These are phyloP conservation scores for Ophiobolus disseminans DNA, from an alignment of 2,329 filamentous ascomycete species.

Conservation along the genomic window DNA sequence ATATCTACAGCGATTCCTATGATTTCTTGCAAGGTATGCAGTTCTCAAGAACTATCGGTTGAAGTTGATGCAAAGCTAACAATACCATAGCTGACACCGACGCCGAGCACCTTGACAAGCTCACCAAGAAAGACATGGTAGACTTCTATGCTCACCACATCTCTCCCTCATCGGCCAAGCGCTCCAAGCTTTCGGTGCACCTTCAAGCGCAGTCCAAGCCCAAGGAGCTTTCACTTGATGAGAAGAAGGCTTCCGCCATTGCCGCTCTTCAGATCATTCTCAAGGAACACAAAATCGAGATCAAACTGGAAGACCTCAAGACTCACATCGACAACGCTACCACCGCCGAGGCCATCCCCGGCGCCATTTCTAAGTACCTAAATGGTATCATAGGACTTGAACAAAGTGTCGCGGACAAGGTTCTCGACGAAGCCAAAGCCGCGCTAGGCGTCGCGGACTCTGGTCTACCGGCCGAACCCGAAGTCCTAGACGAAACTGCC, in stretches of 20 bases:
- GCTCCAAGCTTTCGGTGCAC: conserved; percentile 87
- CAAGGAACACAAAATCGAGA: conserved; percentile 54
- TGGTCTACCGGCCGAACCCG: conserved; percentile 50
- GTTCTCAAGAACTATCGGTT: neutral
- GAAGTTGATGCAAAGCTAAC: conserved; percentile 7
- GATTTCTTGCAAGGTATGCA: conserved; percentile 84
- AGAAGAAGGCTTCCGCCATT: conserved; percentile 52
- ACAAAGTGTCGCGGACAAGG: conserved; percentile 56
- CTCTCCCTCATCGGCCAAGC: conserved; percentile 71
- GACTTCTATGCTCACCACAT: conserved; percentile 81
- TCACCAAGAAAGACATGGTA: conserved; percentile 81
- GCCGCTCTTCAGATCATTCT: conserved; percentile 54
- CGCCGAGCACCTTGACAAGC: conserved; percentile 72
- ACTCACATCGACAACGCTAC: conserved; percentile 55
- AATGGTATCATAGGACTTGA: conserved; percentile 54
- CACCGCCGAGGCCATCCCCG: conserved; percentile 57
- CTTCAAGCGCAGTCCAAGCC: conserved; percentile 73
- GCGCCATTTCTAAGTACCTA: conserved; percentile 59
- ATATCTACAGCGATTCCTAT: conserved; percentile 85
- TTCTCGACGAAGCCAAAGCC: conserved; percentile 59
- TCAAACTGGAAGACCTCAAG: conserved; percentile 53
- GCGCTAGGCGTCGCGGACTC: conserved; percentile 52
- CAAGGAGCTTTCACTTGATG: conserved; percentile 45
- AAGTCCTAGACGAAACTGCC: conserved; percentile 40
- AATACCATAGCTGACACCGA: conserved; percentile 70